A percentile compares a stretch with the other conserved stretches of the same genome.
These are phyloP conservation scores for Gonium pectorale DNA, from an alignment of 139 green algal genomes.

Conservation along the genomic window DNA sequence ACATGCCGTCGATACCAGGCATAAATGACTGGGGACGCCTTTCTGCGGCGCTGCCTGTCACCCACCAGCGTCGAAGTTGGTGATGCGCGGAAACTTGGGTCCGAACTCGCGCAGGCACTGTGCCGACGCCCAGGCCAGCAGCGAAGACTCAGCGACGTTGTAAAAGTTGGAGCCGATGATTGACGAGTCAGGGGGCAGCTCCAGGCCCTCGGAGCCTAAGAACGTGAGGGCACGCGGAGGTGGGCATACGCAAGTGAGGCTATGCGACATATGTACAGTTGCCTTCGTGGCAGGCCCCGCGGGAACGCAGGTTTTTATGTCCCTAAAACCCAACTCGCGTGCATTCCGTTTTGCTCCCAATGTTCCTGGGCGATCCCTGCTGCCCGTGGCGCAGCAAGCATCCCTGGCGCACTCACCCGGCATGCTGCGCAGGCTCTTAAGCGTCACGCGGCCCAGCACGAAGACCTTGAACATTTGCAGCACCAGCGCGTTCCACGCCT, in stretches of 20 bases:
- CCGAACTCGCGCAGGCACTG: slow-evolving; percentile 62
- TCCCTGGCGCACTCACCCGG: slow-evolving; percentile 51
- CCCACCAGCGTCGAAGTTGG: slow-evolving; percentile 53
- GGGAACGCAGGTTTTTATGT: too few species aligned
- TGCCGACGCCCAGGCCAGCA: slow-evolving; percentile 76
- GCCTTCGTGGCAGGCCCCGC: too few species aligned
- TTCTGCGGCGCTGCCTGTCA: too few species aligned
- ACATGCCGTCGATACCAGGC: too few species aligned
- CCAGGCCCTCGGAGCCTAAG: not conserved
- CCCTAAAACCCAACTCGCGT: too few species aligned
- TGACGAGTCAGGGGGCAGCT: slow-evolving; percentile 56
- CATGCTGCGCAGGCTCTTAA: slow-evolving; percentile 63
- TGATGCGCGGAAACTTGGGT: slow-evolving; percentile 49
- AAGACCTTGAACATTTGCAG: slow-evolving; percentile 79
- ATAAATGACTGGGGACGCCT: too few species aligned
- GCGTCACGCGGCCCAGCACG: slow-evolving; percentile 73
- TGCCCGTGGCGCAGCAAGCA: too few species aligned
- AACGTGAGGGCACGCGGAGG: too few species aligned
- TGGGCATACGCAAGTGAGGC: too few species aligned
- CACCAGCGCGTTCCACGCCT: slow-evolving; percentile 72
- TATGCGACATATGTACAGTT: too few species aligned
- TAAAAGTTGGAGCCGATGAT: slow-evolving; percentile 74
- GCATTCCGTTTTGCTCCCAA: too few species aligned
- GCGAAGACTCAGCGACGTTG: slow-evolving; percentile 70
- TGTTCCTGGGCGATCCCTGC: too few species aligned